Evolutionary conservation across 2,329 filamentous ascomycete species (phyloP).

Genomic region (Ilyonectria mors-panacis): DNA sequence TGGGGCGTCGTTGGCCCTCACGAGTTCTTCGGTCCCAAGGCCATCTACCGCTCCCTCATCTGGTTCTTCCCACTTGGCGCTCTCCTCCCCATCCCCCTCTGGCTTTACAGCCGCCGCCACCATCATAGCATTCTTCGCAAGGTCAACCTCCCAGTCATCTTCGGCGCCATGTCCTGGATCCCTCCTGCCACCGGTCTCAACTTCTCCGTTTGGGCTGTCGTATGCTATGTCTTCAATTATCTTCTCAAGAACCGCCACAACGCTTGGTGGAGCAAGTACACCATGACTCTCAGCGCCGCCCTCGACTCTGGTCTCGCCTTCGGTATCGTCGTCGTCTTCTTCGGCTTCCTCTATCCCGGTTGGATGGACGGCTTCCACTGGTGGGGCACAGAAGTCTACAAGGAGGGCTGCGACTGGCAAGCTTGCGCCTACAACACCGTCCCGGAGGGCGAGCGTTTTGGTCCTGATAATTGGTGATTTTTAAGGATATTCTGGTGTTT

Average conservation of each 20-base stretch:
- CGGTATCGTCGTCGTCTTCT: constrained; percentile 87
- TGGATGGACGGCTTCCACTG: constrained; percentile 81
- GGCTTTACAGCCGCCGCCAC: constrained; percentile 75
- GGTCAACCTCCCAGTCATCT: constrained; percentile 86
- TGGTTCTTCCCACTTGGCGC: constrained; percentile 88
- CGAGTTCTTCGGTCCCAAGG: constrained; percentile 84
- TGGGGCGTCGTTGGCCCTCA: constrained; percentile 90
- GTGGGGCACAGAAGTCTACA: constrained; percentile 93
- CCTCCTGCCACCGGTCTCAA: constrained; percentile 90
- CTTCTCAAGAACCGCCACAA: constrained; percentile 77
- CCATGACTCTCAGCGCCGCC: constrained; percentile 88
- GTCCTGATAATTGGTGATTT: constrained; percentile 71
- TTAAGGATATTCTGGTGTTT: neutral
- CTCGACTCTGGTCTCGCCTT: constrained; percentile 88
- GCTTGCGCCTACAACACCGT: constrained; percentile 81
- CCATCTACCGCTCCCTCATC: constrained; percentile 82
- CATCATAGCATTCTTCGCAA: constrained; percentile 77
- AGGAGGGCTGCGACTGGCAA: constrained; percentile 87
- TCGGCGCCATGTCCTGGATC: constrained; percentile 88
- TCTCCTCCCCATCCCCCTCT: constrained; percentile 80
- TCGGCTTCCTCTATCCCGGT: constrained; percentile 87
- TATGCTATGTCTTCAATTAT: constrained; percentile 89
- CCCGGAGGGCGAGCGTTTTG: constrained; percentile 75
- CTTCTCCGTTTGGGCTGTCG: constrained; percentile 88
- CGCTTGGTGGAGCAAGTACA: constrained; percentile 93